Base-by-base conservation (phyloP, 495 filamentous ascomycete species). In the Penicillium alfredii region DNA sequence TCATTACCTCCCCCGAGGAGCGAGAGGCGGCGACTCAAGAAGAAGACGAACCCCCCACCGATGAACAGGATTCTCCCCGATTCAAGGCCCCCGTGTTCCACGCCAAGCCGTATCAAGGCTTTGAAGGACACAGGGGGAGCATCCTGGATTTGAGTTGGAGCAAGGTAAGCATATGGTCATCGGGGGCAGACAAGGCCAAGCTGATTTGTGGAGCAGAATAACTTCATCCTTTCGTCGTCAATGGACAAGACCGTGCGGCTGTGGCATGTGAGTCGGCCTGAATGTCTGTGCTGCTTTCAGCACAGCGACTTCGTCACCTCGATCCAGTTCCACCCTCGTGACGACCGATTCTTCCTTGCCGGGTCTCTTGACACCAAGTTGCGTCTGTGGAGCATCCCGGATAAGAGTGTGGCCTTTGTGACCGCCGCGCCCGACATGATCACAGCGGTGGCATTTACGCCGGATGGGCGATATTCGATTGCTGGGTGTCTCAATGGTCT, bases 211-310 rank as follows among this genome's bases (percentile, higher is more conserved):
- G 8, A 8, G 10, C 44, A 83, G 74, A 99, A 99, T 53, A 95
- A 94, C 48, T 99, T 99, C 47, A 68, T 99, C 33, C 74, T 99
- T 18, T 94, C 90, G 17, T 94, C 89, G 0, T 95, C 88, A 0
- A 97, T 94, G 87, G 92, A 99, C 59, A 96, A 95, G 63, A 97
- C 92, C 3, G 93, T 99, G 15, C 75, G 88, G 10, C 64, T 99
- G 32, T 99, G 92, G 92, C 92, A 97, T 62, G 69, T 90, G 25
- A 88, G 77, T 54, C 71, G 90, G 30, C 55, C 72, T 2, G 89
- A 97, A 56, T 94, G 88, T 51, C 72, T 99, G 4, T 95, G 88
- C 56, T 88, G 86, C 20, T 99, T 99, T 60, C 88, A 92, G 54
- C 92, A 99, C 58, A 89, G 81, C 47, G 92, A 99, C 56, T 94